Base-by-base conservation (phyloP, 768 basidiomycete species). In the Guyanaporus albipodus region DNA sequence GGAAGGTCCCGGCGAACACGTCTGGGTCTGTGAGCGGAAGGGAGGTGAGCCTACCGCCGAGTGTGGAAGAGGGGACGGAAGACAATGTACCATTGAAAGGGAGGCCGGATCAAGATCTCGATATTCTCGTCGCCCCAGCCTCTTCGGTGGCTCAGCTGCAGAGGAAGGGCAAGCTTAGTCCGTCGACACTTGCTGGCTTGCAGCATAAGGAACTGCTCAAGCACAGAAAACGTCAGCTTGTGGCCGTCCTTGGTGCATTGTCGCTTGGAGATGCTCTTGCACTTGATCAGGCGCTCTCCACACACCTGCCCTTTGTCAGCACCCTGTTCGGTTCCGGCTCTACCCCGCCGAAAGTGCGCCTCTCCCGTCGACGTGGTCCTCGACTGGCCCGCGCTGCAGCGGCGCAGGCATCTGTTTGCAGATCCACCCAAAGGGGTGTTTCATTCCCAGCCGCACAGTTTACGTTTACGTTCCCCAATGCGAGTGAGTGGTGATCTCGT, bases 201-300 rank as follows among this genome's bases (percentile, higher is more conserved):
- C 81, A 82, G 68, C 80, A 83, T 58, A 91, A 91, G 64, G 85
- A 88, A 51, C 69, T 84, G 61, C 71, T 89, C 54, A 82, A 75
- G 64, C 73, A 68, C 45, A 71, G 86, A 53, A 85, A 83, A 61
- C 74, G 81, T 42, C 86, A 88, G 67, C 70, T 91, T 34, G 80
- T 79, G 12, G 76, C 80, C 3, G 81, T 87, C 19, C 73, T 90
- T 38, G 83, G 83, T 17, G 79, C 81, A 21, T 62, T 85, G 44
- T 78, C 84, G 8, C 74, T 77, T 54, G 79, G 79, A 15, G 83
- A 88, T 64, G 78, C 82, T 12, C 72, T 89, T 34, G 85, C 86
- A 28, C 70, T 91, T 23, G 88, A 91, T 60, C 84, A 85, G 63
- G 89, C 88, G 22, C 69, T 91, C 36, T 81, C 82, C 31, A 76